A percentile compares a stretch with the other conserved stretches of the same genome.
Conservation (phyloP, 2,329 filamentous ascomycete genomes). For the Monosporascus sp. region DNA sequence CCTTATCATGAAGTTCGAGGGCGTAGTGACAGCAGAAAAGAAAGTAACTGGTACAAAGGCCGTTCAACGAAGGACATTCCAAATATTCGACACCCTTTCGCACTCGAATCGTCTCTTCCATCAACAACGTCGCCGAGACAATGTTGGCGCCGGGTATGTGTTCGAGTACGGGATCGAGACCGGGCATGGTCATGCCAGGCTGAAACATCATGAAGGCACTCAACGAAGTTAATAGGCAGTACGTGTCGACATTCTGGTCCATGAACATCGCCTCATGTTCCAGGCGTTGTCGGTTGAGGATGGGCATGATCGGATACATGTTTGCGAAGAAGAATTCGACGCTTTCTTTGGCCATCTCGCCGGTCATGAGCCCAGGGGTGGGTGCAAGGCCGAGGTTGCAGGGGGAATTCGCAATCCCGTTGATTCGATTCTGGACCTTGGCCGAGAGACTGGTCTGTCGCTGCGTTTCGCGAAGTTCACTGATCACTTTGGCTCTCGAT, state of each 20-base stretch:
- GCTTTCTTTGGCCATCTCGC: conserved; percentile 61
- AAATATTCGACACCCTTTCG: conserved; percentile 59
- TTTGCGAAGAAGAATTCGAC: conserved; percentile 65
- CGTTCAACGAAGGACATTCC: conserved; percentile 51
- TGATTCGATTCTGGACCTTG: conserved; percentile 56
- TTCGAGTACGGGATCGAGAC: conserved; percentile 51
- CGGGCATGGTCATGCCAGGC: conserved; percentile 59
- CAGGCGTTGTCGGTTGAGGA: conserved; percentile 53
- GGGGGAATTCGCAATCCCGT: conserved; percentile 47
- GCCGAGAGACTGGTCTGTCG: conserved; percentile 59
- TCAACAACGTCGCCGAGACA: conserved; percentile 59
- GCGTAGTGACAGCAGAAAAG: conserved; percentile 69
- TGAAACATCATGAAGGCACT: conserved; percentile 66
- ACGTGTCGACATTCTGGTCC: conserved; percentile 58
- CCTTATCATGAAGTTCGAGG: conserved; percentile 67
- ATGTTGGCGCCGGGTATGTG: conserved; percentile 56
- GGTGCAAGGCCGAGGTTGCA: conserved; percentile 45
- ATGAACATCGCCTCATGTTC: conserved; percentile 56
- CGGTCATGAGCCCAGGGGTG: conserved; percentile 55
- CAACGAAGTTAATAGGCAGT: conserved; percentile 60
- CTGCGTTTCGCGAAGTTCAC: conserved; percentile 65
- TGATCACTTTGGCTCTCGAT: conserved; percentile 70
- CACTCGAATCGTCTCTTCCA: conserved; percentile 64
- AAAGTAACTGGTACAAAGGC: conserved; percentile 72
- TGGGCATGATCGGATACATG: conserved; percentile 60